These are phyloP conservation scores for Boletus mariae DNA, from an alignment of 1,284 basidiomycete species.

Conservation along the genomic window DNA sequence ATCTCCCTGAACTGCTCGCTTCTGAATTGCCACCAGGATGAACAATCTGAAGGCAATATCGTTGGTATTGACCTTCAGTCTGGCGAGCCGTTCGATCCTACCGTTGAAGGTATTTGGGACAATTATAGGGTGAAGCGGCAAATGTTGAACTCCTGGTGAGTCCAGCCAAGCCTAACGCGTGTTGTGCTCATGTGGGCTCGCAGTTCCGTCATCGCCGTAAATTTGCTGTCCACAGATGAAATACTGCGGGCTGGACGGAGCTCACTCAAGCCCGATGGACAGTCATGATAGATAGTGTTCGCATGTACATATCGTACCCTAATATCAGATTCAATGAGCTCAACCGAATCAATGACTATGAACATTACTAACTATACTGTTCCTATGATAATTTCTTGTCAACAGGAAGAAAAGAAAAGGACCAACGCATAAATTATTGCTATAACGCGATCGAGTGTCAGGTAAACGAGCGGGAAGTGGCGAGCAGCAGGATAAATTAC, in stretches of 20 bases:
- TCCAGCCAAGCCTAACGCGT: constrained; percentile 17
- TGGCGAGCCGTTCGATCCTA: constrained; percentile 96
- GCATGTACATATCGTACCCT: constrained; percentile 21
- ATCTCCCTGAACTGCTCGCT: constrained; percentile 9
- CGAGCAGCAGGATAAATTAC: constrained; percentile 27
- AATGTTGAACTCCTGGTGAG: constrained; percentile 94
- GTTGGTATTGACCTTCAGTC: constrained; percentile 92
- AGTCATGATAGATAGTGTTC: constrained; percentile 42
- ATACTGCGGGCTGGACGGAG: constrained; percentile 92
- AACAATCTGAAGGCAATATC: constrained; percentile 85
- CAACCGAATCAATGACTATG: constrained; percentile 25
- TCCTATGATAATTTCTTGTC: constrained; percentile 24
- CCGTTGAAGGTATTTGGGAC: constrained; percentile 96
- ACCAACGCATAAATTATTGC: constrained; percentile 27
- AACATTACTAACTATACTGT: constrained; percentile 34
- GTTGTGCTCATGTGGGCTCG: constrained; percentile 19
- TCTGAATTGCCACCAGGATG: constrained; percentile 57
- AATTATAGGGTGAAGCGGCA: constrained; percentile 99
- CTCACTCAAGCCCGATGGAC: constrained; percentile 78
- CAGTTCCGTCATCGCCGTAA: constrained; percentile 97
- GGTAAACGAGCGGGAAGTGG: constrained; percentile 21
- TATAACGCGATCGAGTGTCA: constrained; percentile 20
- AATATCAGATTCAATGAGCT: constrained; percentile 17
- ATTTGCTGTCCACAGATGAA: constrained; percentile 93
- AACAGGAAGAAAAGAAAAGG: constrained; percentile 4